A percentile compares a stretch with the other conserved stretches of the same genome.
These are phyloP conservation scores for Teunomyces pallodes DNA, from an alignment of 805 yeast genomes.

Conservation along the genomic window DNA sequence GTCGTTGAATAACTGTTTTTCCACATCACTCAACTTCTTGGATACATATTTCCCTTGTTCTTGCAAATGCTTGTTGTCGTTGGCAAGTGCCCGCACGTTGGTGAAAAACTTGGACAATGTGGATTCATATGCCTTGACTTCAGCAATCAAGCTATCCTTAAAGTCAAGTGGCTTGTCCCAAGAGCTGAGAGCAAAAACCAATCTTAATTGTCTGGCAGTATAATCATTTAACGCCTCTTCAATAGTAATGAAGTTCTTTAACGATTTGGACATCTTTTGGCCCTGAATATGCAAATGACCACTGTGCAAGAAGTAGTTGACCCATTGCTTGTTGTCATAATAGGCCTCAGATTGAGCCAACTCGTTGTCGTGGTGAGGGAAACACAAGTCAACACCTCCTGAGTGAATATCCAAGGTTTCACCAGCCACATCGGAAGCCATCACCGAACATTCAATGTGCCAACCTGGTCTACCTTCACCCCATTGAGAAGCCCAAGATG, in stretches of 20 bases:
- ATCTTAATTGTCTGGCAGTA: slow-evolving; percentile 78
- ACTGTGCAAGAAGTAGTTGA: slow-evolving; percentile 92
- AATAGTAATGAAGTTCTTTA: slow-evolving; percentile 93
- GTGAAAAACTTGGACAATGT: slow-evolving; percentile 80
- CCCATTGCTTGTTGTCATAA: slow-evolving; percentile 90
- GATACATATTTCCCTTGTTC: slow-evolving; percentile 50
- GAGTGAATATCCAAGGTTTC: slow-evolving; percentile 87
- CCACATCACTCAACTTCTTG: slow-evolving; percentile 57
- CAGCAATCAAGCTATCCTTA: slow-evolving; percentile 73
- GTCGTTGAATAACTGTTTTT: slow-evolving; percentile 52
- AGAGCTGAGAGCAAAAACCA: slow-evolving; percentile 85
- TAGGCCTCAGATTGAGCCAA: slow-evolving; percentile 96
- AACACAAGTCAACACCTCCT: slow-evolving; percentile 96
- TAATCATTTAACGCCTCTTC: slow-evolving; percentile 78
- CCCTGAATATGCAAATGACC: slow-evolving; percentile 99
- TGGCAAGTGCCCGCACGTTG: slow-evolving; percentile 75
- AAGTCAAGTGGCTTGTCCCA: slow-evolving; percentile 95
- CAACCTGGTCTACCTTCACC: slow-evolving; percentile 98
- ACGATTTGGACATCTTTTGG: slow-evolving; percentile 93
- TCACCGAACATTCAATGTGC: slow-evolving; percentile 99
- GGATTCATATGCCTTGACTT: slow-evolving; percentile 74
- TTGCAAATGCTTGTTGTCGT: slow-evolving; percentile 57
- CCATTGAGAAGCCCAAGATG: slow-evolving; percentile 94
- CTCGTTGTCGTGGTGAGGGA: slow-evolving; percentile 99
- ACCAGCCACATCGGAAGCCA: slow-evolving; percentile 92